Evolutionary conservation across 2,329 filamentous ascomycete genomes (phyloP).

Genomic region (Pyrenochaeta sp.): DNA sequence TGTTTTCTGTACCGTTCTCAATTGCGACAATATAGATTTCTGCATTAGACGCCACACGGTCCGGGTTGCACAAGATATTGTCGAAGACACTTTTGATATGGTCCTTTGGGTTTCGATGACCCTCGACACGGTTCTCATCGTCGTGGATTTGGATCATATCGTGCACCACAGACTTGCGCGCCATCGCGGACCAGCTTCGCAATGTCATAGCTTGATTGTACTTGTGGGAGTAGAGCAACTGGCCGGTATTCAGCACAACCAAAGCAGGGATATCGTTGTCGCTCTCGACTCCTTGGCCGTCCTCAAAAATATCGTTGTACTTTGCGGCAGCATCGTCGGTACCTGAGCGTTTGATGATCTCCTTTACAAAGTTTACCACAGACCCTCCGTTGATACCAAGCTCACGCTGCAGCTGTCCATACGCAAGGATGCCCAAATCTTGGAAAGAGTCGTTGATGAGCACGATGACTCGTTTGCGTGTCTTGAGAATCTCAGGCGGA

Average conservation of each 20-base stretch:
- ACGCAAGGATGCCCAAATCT: conserved; percentile 78
- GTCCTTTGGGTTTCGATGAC: conserved; percentile 63
- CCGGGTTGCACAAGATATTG: conserved; percentile 61
- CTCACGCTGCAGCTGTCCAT: conserved; percentile 69
- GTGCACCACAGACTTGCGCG: conserved; percentile 69
- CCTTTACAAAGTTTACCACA: conserved; percentile 68
- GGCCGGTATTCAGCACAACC: conserved; percentile 79
- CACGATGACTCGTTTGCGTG: conserved; percentile 71
- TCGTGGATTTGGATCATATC: conserved; percentile 61
- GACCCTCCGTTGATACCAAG: conserved; percentile 77
- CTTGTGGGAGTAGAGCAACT: conserved; percentile 78
- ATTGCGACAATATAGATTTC: conserved; percentile 76
- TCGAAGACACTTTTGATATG: conserved; percentile 76
- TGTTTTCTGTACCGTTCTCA: conserved; percentile 69
- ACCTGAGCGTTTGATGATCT: conserved; percentile 47
- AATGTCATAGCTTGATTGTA: conserved; percentile 68
- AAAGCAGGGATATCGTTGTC: conserved; percentile 61
- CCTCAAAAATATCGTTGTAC: conserved; percentile 21
- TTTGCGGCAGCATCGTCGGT: conserved; percentile 12
- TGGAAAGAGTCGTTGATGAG: conserved; percentile 81
- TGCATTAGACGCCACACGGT: conserved; percentile 58
- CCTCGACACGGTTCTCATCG: conserved; percentile 68
- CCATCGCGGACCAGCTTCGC: conserved; percentile 65
- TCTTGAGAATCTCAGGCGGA: conserved; percentile 58
- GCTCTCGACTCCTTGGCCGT: conserved; percentile 27